Conservation (phyloP, 495 filamentous ascomycete species). For the Annulohypoxylon nitens region DNA sequence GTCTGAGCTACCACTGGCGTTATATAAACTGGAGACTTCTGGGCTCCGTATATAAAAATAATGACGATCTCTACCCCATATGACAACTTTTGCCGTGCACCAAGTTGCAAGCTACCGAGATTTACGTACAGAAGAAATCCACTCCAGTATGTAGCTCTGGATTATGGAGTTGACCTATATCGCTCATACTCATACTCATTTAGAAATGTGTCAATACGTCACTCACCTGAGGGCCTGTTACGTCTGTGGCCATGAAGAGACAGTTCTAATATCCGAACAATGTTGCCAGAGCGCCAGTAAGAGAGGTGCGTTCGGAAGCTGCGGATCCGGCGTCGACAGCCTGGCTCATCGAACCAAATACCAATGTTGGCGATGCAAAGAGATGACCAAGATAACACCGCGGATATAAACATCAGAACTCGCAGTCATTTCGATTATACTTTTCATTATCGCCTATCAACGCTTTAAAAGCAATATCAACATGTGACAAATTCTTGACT, state of each 20-base stretch:
- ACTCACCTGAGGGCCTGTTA: conserved; percentile 57
- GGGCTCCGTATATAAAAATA: conserved; percentile 6
- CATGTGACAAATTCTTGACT: not conserved
- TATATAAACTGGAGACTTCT: conserved; percentile 34
- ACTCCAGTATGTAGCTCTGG: conserved; percentile 36
- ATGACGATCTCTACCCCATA: conserved; percentile 37
- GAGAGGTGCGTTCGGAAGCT: conserved; percentile 57
- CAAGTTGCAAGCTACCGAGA: conserved; percentile 19
- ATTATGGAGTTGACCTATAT: not conserved
- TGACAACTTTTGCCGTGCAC: conserved; percentile 19
- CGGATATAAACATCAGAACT: conserved; percentile 7
- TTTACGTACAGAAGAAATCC: conserved; percentile 16
- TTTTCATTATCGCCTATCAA: not conserved
- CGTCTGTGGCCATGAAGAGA: conserved; percentile 55
- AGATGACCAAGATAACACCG: conserved; percentile 38
- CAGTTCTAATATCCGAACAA: conserved; percentile 60
- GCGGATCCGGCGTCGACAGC: conserved; percentile 50
- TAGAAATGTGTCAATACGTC: conserved; percentile 60
- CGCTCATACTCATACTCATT: conserved; percentile 16
- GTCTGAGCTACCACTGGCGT: conserved; percentile 9
- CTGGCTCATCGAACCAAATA: conserved; percentile 50
- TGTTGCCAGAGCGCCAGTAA: conserved; percentile 50
- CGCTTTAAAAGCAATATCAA: conserved; percentile 3
- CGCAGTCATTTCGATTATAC: not conserved
- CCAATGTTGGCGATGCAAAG: conserved; percentile 60